Evolutionary conservation across 495 filamentous ascomycete species (phyloP).

Genomic region (Pyrenula massariospora): DNA sequence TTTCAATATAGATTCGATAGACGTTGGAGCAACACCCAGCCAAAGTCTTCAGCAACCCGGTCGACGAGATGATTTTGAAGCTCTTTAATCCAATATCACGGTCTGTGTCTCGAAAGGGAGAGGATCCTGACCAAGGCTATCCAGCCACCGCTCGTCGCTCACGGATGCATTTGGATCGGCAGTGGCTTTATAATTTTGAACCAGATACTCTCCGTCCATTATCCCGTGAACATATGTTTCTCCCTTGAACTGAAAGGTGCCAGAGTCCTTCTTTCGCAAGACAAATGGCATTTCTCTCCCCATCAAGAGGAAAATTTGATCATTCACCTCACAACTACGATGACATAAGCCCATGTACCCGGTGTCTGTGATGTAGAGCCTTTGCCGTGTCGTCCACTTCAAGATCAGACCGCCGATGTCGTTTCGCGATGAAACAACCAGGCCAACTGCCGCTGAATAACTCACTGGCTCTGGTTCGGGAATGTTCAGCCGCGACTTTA

Average conservation of each 20-base stretch:
- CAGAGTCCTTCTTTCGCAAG: not conserved
- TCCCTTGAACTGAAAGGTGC: constrained; percentile 2
- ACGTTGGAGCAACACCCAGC: too few species aligned
- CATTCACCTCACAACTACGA: not conserved
- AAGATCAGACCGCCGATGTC: not conserved
- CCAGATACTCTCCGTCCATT: constrained; percentile 4
- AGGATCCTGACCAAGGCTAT: not conserved
- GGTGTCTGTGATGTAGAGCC: not conserved
- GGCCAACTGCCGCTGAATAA: too few species aligned
- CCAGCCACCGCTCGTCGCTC: not conserved
- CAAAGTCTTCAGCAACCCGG: too few species aligned
- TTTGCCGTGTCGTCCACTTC: not conserved
- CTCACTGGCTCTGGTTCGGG: not conserved
- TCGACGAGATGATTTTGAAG: too few species aligned
- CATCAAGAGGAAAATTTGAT: constrained; percentile 4
- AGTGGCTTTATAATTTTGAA: not conserved
- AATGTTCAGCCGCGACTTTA: not conserved
- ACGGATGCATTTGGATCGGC: too few species aligned
- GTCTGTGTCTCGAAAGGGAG: not conserved
- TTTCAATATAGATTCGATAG: too few species aligned
- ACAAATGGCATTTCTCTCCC: constrained; percentile 7
- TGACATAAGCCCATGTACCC: constrained; percentile 6
- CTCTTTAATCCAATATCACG: not conserved
- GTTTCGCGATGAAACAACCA: not conserved
- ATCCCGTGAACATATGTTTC: constrained; percentile 8